Evolutionary conservation across 805 yeast species (phyloP), one percentile per base, ranked within the genome.

Genomic region (Metschnikowia similis): DNA sequence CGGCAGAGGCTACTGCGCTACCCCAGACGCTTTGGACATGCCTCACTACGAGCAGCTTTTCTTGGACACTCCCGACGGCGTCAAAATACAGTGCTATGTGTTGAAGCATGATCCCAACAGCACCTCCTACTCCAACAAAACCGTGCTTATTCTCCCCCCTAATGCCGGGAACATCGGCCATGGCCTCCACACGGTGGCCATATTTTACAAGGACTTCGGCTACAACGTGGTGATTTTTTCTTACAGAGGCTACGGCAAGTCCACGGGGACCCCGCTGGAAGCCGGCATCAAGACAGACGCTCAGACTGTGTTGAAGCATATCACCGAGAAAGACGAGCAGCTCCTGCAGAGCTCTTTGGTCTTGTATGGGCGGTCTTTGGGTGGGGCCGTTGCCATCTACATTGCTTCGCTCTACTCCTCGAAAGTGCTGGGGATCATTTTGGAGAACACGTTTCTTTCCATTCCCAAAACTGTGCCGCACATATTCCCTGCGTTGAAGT

Each of bases 161-260:
- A 92, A 92, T 67, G 97, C 97, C 1, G 98, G 98, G 5, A 92
- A 94, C 65, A 92, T 92, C 55, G 98, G 98, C 14, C 89, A 89
- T 62, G 84, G 87, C 29, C 70, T 92, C 43, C 96, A 97, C 1
- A 80, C 89, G 8, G 96, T 87, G 2, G 75, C 83, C 43, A 65
- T 85, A 8, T 82, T 91, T 54, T 87, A 81, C 66, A 68, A 74
- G 44, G 68, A 74, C 35, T 76, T 85, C 66, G 80, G 82, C 11
- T 81, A 83, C 67, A 89, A 91, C 65, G 96, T 90, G 2, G 79
- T 92, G 43, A 81, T 88, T 5, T 86, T 89, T 57, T 88, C 96
- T 0, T 92, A 92, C 66, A 73, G 99, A 58, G 98, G 99, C 0
- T 91, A 91, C 66, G 97, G 97, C 0, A 69, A 75, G 43, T 84